Percentiles rank a stretch among this genome's conserved stretches.
phyloP scores from a whole-genome alignment of 2,329 filamentous ascomycete genomes.

The Botrytis hyacinthi region DNA sequence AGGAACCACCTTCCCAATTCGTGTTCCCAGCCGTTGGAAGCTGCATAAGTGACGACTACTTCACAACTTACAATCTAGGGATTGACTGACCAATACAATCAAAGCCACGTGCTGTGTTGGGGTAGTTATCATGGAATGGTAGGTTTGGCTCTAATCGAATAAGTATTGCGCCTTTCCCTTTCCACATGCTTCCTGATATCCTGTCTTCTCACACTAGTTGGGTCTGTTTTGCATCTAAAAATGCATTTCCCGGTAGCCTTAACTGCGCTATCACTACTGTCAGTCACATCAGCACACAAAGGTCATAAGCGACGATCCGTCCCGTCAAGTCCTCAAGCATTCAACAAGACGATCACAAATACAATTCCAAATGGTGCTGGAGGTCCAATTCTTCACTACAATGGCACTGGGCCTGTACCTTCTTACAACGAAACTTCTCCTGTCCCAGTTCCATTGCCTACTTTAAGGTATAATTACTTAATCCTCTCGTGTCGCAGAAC shows the following conservation, averaged over 20 bases:
- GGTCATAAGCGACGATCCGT: slow-evolving; percentile 18
- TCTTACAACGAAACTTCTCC: slow-evolving; percentile 16
- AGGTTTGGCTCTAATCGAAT: background rate
- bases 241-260: slow-evolving; percentile 6
- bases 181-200: background rate
- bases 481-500: background rate
- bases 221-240: background rate
- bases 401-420: slow-evolving; percentile 15
- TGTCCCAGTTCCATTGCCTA: slow-evolving; percentile 9
- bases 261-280: slow-evolving; percentile 3
- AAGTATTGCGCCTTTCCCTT: slow-evolving; percentile 1
- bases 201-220: background rate
- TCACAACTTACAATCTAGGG: background rate
- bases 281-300: slow-evolving; percentile 17
- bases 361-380: slow-evolving; percentile 19
- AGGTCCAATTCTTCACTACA: slow-evolving; percentile 18
- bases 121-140: background rate
- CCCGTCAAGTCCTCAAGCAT: slow-evolving; percentile 17
- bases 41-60: background rate
- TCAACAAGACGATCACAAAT: slow-evolving; percentile 19
- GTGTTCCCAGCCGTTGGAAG: background rate
- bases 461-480: background rate
- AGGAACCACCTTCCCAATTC: slow-evolving; percentile 14
- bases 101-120: background rate
- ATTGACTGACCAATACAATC: background rate